A percentile compares a stretch with the other conserved stretches of the same genome.
Conservation (phyloP, 2,329 filamentous ascomycete species). For the Trichophyton mentagrophytes region DNA sequence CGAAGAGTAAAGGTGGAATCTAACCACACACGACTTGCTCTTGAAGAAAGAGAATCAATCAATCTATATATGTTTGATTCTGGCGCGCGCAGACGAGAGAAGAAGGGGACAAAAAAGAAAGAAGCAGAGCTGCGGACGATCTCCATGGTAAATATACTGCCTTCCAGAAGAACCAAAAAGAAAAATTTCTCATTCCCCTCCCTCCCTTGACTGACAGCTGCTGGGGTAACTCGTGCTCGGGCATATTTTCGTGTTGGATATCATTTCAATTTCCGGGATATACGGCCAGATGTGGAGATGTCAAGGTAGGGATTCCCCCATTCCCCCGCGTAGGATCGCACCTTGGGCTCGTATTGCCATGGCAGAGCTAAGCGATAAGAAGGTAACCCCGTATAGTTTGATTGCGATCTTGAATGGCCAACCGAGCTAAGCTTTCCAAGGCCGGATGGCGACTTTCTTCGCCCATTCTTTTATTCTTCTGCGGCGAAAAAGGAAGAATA, state of each 20-base stretch:
- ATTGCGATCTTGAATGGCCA: not conserved
- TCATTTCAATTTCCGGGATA: not conserved
- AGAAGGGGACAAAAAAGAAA: conserved; percentile 2
- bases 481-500: not conserved
- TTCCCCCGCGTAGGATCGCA: not conserved
- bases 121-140: not conserved
- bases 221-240: not conserved
- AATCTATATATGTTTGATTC: not conserved
- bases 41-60: not conserved
- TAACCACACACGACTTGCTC: not conserved
- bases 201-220: not conserved
- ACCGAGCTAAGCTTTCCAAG: conserved; percentile 4
- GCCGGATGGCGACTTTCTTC: not conserved
- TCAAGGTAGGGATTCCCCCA: not conserved
- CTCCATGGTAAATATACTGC: not conserved
- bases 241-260: not conserved
- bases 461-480: not conserved
- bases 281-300: not conserved
- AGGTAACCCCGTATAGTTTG: not conserved
- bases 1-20: not conserved
- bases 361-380: not conserved
- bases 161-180: not conserved
- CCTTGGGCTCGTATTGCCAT: not conserved
- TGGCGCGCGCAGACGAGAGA: not conserved
- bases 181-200: not conserved